Evolutionary conservation across 805 yeast species (phyloP).

Genomic region (Candida silvatica): DNA sequence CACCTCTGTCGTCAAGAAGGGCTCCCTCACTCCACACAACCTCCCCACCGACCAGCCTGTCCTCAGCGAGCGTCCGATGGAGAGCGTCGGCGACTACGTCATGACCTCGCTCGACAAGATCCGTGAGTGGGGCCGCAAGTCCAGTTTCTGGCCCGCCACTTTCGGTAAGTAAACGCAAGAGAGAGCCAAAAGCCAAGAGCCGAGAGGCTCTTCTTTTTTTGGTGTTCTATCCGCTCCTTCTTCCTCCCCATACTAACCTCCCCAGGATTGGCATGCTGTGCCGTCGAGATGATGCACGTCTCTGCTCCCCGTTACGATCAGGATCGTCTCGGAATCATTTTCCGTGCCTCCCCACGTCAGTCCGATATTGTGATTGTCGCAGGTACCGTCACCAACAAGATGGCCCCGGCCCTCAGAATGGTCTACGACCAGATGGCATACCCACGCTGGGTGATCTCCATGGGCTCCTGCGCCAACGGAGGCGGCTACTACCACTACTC

Average conservation of each 20-base stretch:
- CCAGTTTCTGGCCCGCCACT: constrained; percentile 90
- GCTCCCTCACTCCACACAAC: constrained; percentile 34
- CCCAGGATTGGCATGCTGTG: constrained; percentile 91
- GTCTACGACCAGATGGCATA: constrained; percentile 93
- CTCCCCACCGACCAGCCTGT: constrained; percentile 66
- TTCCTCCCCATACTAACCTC: too few relatives aligned
- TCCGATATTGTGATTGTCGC: constrained; percentile 90
- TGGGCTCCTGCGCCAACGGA: constrained; percentile 93
- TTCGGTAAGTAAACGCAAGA: too few relatives aligned
- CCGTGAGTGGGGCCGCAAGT: constrained; percentile 87
- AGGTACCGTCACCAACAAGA: constrained; percentile 83
- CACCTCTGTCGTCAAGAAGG: constrained; percentile 2
- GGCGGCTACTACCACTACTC: constrained; percentile 91
- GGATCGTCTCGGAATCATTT: constrained; percentile 85
- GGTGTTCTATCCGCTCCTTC: too few relatives aligned
- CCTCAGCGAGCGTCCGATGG: constrained; percentile 52
- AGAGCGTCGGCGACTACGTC: constrained; percentile 67
- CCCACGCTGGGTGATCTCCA: constrained; percentile 89
- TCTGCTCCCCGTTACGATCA: constrained; percentile 89
- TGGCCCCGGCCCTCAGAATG: constrained; percentile 91
- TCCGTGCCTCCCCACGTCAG: constrained; percentile 91
- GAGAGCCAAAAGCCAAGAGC: too few relatives aligned
- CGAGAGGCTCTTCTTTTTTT: too few relatives aligned
- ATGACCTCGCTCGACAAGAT: constrained; percentile 74
- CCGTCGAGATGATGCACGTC: constrained; percentile 92